phyloP scores from a whole-genome alignment of 495 filamentous ascomycete genomes.

The Xylaria longipes region DNA sequence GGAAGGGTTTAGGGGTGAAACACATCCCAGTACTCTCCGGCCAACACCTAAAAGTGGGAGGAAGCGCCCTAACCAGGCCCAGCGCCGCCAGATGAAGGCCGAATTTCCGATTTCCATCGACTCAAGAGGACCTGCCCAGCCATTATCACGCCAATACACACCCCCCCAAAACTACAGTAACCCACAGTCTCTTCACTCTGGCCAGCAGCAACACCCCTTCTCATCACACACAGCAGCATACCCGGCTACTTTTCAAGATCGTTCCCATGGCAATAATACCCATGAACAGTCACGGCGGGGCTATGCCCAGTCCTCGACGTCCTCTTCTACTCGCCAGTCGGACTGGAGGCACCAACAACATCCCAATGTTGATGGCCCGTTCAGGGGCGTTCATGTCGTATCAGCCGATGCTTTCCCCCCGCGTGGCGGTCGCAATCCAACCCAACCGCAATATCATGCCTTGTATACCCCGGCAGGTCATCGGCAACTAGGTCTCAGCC shows the following conservation, averaged over 20 bases:
- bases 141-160: constrained; percentile 29
- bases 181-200: constrained; percentile 29
- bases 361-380: constrained; percentile 16
- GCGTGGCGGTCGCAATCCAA: constrained; percentile 22
- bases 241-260: constrained; percentile 1
- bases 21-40: constrained; percentile 14
- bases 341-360: constrained; percentile 32
- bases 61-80: constrained; percentile 61
- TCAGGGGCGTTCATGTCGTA: constrained; percentile 28
- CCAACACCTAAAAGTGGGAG: constrained; percentile 34
- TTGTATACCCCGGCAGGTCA: constrained; percentile 31
- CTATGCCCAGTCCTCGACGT: background rate
- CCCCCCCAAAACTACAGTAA: constrained; percentile 33
- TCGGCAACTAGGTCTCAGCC: constrained; percentile 28
- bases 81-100: constrained; percentile 61
- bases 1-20: constrained; percentile 10
- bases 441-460: constrained; percentile 22
- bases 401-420: constrained; percentile 33
- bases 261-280: background rate
- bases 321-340: constrained; percentile 24
- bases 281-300: constrained; percentile 8
- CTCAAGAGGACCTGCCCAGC: constrained; percentile 38
- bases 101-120: constrained; percentile 60
- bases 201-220: constrained; percentile 30
- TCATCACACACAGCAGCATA: constrained; percentile 21